Evolutionary conservation across 2,329 filamentous ascomycete genomes (phyloP).

Genomic region (Aspergillus luchuensis): DNA sequence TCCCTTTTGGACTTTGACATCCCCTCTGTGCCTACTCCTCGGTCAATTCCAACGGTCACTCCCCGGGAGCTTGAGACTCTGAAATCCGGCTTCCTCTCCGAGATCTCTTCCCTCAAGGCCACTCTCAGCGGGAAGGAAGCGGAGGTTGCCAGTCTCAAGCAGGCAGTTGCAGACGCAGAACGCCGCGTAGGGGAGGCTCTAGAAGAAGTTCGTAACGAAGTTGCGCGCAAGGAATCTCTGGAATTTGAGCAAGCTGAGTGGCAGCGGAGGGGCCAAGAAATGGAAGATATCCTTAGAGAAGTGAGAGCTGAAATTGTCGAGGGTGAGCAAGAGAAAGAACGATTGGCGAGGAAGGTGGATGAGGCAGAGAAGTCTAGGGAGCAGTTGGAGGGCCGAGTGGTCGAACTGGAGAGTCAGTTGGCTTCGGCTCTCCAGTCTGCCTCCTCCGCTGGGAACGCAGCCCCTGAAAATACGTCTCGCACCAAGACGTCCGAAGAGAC

Average conservation of each 20-base stretch:
- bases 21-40: constrained; percentile 87
- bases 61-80: constrained; percentile 89
- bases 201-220: constrained; percentile 80
- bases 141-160: constrained; percentile 83
- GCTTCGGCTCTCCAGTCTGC: constrained; percentile 43
- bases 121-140: constrained; percentile 91
- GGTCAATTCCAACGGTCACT: constrained; percentile 86
- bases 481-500: constrained; percentile 51
- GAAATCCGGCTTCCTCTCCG: constrained; percentile 86
- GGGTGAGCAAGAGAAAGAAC: constrained; percentile 77
- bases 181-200: constrained; percentile 83
- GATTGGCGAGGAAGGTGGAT: constrained; percentile 72
- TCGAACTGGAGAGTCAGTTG: constrained; percentile 51
- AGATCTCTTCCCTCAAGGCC: constrained; percentile 92
- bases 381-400: constrained; percentile 47
- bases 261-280: constrained; percentile 82
- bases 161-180: constrained; percentile 86
- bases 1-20: constrained; percentile 89
- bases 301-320: constrained; percentile 80
- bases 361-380: constrained; percentile 67
- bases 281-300: constrained; percentile 77
- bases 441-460: constrained; percentile 28
- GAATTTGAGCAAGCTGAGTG: constrained; percentile 76
- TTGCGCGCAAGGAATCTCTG: constrained; percentile 68
- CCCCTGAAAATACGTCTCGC: constrained; percentile 34